A percentile compares a stretch with the other conserved stretches of the same genome.
Conservation (phyloP, 192 early-diverging fungal genomes). For the Gamsiella multidivaricata region DNA sequence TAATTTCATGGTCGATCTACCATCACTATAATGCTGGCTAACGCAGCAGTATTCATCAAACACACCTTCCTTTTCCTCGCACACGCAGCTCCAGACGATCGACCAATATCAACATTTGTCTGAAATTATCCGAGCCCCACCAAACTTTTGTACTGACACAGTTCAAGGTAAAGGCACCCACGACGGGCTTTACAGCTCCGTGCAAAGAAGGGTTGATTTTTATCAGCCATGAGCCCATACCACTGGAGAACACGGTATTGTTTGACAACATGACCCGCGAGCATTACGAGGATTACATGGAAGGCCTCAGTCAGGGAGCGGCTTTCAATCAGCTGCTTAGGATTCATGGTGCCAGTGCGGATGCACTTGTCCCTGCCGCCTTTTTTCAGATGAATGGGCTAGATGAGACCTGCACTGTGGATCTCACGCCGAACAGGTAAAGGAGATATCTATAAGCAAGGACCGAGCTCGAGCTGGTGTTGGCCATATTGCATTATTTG, state of each 20-base stretch:
- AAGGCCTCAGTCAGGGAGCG: constrained; percentile 8
- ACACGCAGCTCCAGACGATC: constrained; percentile 40
- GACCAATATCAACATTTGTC: constrained; percentile 54
- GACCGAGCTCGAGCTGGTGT: too few relatives aligned
- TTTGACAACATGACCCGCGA: constrained; percentile 51
- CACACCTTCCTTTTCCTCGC: not conserved
- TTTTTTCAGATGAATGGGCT: constrained; percentile 35
- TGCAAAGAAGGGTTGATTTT: constrained; percentile 68
- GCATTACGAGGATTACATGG: constrained; percentile 31
- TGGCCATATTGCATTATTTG: too few relatives aligned
- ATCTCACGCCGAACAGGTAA: constrained; percentile 32
- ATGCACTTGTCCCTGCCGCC: constrained; percentile 34
- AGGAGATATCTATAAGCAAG: too few relatives aligned
- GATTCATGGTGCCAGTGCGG: constrained; percentile 19
- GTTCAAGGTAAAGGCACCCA: constrained; percentile 60
- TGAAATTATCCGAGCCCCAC: constrained; percentile 38
- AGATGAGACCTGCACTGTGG: constrained; percentile 35
- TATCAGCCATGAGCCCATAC: constrained; percentile 61
- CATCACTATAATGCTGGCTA: too few relatives aligned
- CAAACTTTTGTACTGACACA: constrained; percentile 56
- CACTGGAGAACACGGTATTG: constrained; percentile 41
- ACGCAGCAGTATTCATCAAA: too few relatives aligned
- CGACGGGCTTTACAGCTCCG: constrained; percentile 64
- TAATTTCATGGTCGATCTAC: not conserved
- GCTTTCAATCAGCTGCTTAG: constrained; percentile 9